phyloP scores from a whole-genome alignment of 257 asterid genomes.

The Salvia splendens region DNA sequence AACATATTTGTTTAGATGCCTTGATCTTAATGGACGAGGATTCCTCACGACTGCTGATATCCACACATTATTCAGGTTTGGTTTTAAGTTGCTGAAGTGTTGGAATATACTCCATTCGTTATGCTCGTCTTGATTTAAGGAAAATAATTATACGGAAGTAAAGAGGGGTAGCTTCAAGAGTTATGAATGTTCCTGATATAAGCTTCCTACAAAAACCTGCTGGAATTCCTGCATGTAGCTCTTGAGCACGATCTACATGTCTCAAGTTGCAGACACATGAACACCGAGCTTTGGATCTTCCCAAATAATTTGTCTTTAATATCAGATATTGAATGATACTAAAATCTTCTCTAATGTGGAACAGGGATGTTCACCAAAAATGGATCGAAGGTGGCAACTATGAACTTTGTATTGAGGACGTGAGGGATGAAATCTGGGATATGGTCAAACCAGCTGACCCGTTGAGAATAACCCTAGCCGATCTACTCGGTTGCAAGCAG shows the following conservation, averaged over 20 bases:
- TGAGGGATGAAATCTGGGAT: slow-evolving; percentile 98
- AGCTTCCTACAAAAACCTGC: slow-evolving; percentile 56
- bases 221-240: slow-evolving; percentile 73
- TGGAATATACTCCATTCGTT: neutral
- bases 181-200: slow-evolving; percentile 52
- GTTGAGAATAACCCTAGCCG: slow-evolving; percentile 68
- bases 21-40: slow-evolving; percentile 93
- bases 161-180: slow-evolving; percentile 53
- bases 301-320: neutral
- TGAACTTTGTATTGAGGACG: slow-evolving; percentile 96
- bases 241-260: slow-evolving; percentile 54
- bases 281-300: slow-evolving; percentile 4
- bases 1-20: slow-evolving; percentile 88
- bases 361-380: slow-evolving; percentile 98
- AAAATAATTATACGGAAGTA: slow-evolving; percentile 45
- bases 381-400: slow-evolving; percentile 99
- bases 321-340: neutral
- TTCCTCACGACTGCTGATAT: slow-evolving; percentile 91
- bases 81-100: neutral
- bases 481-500: slow-evolving; percentile 84
- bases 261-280: slow-evolving; percentile 63
- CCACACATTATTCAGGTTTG: slow-evolving; percentile 90
- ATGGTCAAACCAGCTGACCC: slow-evolving; percentile 95
- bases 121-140: neutral
- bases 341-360: slow-evolving; percentile 31